Evolutionary conservation across 257 asterid genomes (phyloP).

Genomic region (Henckelia pumila): DNA sequence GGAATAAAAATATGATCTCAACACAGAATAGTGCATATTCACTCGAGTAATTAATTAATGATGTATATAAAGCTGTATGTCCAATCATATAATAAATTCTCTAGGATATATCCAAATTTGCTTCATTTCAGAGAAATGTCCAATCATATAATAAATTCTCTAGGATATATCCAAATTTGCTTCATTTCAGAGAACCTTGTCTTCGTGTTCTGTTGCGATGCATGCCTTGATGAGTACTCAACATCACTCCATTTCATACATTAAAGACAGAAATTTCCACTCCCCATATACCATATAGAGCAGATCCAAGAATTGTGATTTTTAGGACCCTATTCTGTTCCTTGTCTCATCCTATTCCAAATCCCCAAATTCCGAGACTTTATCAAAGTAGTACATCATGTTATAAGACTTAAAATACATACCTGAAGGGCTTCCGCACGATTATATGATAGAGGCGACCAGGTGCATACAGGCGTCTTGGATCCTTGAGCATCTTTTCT

Average conservation of each 20-base stretch:
- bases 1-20: not conserved
- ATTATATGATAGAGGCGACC: constrained; percentile 97
- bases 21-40: not conserved
- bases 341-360: constrained; percentile 13
- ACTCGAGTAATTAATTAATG: not conserved
- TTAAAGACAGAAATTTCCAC: not conserved
- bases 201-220: not conserved
- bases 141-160: no score
- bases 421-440: constrained; percentile 94
- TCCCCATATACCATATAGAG: not conserved
- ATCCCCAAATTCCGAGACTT: not conserved
- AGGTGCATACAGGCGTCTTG: constrained; percentile 94
- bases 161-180: no score
- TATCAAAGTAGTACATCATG: constrained; percentile 6
- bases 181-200: not conserved
- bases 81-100: not conserved
- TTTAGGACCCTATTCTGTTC: not conserved
- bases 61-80: constrained; percentile 1
- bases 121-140: not conserved
- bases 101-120: not conserved
- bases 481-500: constrained; percentile 91
- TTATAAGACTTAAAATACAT: not conserved
- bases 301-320: not conserved
- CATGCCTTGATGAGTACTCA: not conserved
- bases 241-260: not conserved